phyloP scores from a whole-genome alignment of 2,329 filamentous ascomycete species.

The Penicillium sclerotigenum region DNA sequence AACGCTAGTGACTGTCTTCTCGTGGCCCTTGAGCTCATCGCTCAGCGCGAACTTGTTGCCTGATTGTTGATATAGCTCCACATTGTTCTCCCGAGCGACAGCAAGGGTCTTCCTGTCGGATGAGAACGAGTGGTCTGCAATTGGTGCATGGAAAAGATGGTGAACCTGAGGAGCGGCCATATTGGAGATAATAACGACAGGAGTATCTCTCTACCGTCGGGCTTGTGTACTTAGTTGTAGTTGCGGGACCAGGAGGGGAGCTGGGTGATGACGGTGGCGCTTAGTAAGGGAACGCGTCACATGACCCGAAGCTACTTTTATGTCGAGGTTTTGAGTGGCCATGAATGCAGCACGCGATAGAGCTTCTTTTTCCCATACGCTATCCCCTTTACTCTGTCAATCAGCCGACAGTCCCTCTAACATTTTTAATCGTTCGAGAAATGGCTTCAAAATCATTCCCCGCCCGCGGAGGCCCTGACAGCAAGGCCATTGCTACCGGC shows the following conservation, averaged over 20 bases:
- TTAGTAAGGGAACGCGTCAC: conserved; percentile 23
- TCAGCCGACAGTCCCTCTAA: neutral
- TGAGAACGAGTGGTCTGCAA: conserved; percentile 97
- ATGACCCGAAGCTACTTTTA: conserved; percentile 15
- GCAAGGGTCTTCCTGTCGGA: conserved; percentile 84
- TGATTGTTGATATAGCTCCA: conserved; percentile 78
- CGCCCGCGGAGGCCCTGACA: conserved; percentile 40
- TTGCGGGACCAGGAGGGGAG: conserved; percentile 10
- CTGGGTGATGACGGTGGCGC: conserved; percentile 20
- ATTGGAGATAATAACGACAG: conserved; percentile 59
- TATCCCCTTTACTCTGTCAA: neutral
- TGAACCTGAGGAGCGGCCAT: conserved; percentile 91
- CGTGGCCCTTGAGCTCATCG: conserved; percentile 92
- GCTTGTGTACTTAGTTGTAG: conserved; percentile 9
- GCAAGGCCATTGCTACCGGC: conserved; percentile 45
- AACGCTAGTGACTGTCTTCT: conserved; percentile 94
- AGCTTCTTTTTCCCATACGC: conserved; percentile 5
- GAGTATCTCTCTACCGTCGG: conserved; percentile 98
- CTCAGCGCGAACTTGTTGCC: conserved; percentile 77
- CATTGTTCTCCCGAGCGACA: conserved; percentile 81
- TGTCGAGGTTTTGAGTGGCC: conserved; percentile 10
- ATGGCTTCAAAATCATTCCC: conserved; percentile 44
- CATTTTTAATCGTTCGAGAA: neutral
- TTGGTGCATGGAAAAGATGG: conserved; percentile 93
- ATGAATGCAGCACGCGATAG: conserved; percentile 2